phyloP scores from a whole-genome alignment of 2,329 filamentous ascomycete species.

The Nemania sp. region DNA sequence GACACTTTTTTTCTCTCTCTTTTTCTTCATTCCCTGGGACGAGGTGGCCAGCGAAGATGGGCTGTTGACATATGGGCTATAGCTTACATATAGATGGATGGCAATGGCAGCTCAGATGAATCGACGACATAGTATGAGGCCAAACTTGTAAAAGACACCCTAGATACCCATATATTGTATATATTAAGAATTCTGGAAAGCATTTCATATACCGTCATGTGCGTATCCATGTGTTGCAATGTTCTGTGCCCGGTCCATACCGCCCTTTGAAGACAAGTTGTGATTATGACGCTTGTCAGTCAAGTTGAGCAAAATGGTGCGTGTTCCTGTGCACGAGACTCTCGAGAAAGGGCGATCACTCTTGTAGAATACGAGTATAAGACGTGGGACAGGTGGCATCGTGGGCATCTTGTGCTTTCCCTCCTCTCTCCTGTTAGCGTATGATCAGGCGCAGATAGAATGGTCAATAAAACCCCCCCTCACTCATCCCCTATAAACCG shows the following conservation, averaged over 20 bases:
- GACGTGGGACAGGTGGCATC: no score
- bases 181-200: background rate
- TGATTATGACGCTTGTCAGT: no score
- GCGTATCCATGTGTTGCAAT: background rate
- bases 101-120: background rate
- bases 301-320: no score
- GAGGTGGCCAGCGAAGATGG: background rate
- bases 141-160: conserved; percentile 13
- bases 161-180: conserved; percentile 26
- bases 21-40: background rate
- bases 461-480: no score
- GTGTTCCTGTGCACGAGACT: no score
- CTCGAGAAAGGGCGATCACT: no score
- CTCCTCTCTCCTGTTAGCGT: no score
- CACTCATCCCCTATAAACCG: no score
- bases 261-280: no score
- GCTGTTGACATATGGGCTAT: conserved; percentile 2
- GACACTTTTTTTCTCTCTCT: background rate
- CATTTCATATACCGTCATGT: background rate
- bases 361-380: no score
- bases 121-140: conserved; percentile 3
- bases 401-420: no score
- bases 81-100: background rate
- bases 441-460: no score
- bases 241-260: background rate